Percentiles rank a stretch among this genome's conserved stretches.
phyloP scores from a whole-genome alignment of 257 asterid species.

The Striga asiatica region DNA sequence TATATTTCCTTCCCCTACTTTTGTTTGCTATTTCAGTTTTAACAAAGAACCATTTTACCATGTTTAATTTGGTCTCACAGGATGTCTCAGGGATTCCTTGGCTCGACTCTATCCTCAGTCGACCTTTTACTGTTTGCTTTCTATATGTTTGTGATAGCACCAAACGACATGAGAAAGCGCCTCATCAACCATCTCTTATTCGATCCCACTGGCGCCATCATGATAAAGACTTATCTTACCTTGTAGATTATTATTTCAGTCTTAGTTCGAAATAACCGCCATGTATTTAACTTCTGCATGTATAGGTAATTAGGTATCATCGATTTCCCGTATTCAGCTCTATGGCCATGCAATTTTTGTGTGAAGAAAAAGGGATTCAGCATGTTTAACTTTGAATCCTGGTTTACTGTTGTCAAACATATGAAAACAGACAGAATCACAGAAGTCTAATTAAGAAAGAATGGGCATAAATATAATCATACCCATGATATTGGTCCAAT shows the following conservation, averaged over 20 bases:
- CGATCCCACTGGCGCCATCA: constrained; percentile 87
- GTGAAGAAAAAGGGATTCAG: too few relatives aligned
- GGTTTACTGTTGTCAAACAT: too few relatives aligned
- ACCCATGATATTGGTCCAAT: too few relatives aligned
- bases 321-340: too few relatives aligned
- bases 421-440: too few relatives aligned
- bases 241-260: constrained; percentile 18
- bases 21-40: too few relatives aligned
- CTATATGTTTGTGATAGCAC: constrained; percentile 88
- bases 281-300: constrained; percentile 11
- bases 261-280: constrained; percentile 2
- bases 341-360: too few relatives aligned
- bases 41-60: not conserved
- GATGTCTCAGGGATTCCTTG: constrained; percentile 99
- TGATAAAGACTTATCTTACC: constrained; percentile 76
- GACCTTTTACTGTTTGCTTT: constrained; percentile 82
- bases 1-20: too few relatives aligned
- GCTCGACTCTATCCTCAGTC: constrained; percentile 74
- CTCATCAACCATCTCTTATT: constrained; percentile 83
- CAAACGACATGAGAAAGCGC: constrained; percentile 82
- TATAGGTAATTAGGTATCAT: too few relatives aligned
- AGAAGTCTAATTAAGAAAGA: too few relatives aligned
- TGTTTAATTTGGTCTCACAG: constrained; percentile 29
- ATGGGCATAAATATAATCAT: too few relatives aligned
- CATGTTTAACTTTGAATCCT: too few relatives aligned